phyloP scores from a whole-genome alignment of 495 filamentous ascomycete species.

The Tuber umbilicatum region DNA sequence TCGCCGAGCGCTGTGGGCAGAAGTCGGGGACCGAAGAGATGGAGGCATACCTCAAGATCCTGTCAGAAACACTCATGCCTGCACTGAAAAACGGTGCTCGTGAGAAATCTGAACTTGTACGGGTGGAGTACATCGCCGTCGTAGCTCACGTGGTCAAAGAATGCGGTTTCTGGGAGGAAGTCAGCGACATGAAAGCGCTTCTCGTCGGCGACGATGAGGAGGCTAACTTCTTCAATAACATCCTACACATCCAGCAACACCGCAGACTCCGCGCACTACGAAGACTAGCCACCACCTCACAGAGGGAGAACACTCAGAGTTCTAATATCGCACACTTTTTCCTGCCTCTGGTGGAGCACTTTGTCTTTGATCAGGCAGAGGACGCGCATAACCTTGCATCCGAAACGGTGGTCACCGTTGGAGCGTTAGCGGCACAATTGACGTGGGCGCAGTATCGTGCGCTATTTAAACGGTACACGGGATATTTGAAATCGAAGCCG shows the following conservation, averaged over 20 bases:
- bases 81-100: conserved; percentile 66
- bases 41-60: conserved; percentile 49
- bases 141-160: conserved; percentile 69
- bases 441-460: conserved; percentile 90
- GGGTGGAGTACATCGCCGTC: conserved; percentile 69
- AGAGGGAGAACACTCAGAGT: conserved; percentile 57
- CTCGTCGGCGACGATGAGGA: conserved; percentile 74
- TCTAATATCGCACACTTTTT: conserved; percentile 79
- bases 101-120: conserved; percentile 73
- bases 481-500: conserved; percentile 70
- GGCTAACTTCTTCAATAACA: conserved; percentile 86
- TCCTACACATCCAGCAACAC: conserved; percentile 84
- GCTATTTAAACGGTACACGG: conserved; percentile 69
- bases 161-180: conserved; percentile 59
- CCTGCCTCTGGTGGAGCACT: conserved; percentile 86
- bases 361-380: conserved; percentile 74
- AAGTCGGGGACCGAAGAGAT: conserved; percentile 42
- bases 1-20: conserved; percentile 57
- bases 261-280: conserved; percentile 78
- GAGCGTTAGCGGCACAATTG: conserved; percentile 62
- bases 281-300: conserved; percentile 60
- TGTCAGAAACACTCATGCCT: conserved; percentile 62
- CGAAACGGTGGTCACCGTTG: conserved; percentile 70
- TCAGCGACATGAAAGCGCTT: conserved; percentile 68
- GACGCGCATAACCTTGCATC: conserved; percentile 76